Conservation (phyloP, 805 yeast species). For the Candida endomychidarum region DNA sequence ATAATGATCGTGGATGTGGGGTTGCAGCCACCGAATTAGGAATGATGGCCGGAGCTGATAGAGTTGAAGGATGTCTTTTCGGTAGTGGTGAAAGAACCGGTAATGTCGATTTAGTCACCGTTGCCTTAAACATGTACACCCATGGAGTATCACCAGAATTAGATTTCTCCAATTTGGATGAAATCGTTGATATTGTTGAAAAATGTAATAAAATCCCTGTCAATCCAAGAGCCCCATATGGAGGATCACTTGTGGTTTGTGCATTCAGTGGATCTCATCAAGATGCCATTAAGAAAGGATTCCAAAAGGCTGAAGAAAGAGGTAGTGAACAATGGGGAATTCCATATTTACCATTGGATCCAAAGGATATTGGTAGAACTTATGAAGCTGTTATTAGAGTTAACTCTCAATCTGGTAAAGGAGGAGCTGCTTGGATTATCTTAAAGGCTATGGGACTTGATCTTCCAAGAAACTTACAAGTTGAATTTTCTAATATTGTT, state of each 20-base stretch:
- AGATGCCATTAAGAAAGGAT: slow-evolving; percentile 70
- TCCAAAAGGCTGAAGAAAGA: slow-evolving; percentile 48
- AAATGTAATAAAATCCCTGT: slow-evolving; percentile 76
- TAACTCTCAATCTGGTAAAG: slow-evolving; percentile 85
- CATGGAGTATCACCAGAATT: slow-evolving; percentile 72
- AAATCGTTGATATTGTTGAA: slow-evolving; percentile 67
- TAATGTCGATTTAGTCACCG: slow-evolving; percentile 74
- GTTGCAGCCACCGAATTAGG: slow-evolving; percentile 82
- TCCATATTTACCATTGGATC: slow-evolving; percentile 80
- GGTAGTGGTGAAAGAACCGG: slow-evolving; percentile 89
- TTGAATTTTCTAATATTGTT: slow-evolving; percentile 62
- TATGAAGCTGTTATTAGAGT: slow-evolving; percentile 83
- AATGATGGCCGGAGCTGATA: slow-evolving; percentile 77
- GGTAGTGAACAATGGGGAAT: slow-evolving; percentile 53
- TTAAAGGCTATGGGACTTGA: slow-evolving; percentile 70
- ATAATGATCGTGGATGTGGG: slow-evolving; percentile 81
- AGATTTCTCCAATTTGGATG: slow-evolving; percentile 68
- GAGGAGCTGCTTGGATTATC: slow-evolving; percentile 84
- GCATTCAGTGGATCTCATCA: slow-evolving; percentile 77
- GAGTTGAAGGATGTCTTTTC: slow-evolving; percentile 80
- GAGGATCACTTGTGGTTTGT: slow-evolving; percentile 75
- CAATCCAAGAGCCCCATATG: slow-evolving; percentile 75
- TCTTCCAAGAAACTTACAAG: slow-evolving; percentile 70
- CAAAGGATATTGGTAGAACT: slow-evolving; percentile 76
- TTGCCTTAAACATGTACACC: slow-evolving; percentile 75